Base-by-base conservation (phyloP, 2,329 filamentous ascomycete genomes). In the Neoarthrinium moseri region DNA sequence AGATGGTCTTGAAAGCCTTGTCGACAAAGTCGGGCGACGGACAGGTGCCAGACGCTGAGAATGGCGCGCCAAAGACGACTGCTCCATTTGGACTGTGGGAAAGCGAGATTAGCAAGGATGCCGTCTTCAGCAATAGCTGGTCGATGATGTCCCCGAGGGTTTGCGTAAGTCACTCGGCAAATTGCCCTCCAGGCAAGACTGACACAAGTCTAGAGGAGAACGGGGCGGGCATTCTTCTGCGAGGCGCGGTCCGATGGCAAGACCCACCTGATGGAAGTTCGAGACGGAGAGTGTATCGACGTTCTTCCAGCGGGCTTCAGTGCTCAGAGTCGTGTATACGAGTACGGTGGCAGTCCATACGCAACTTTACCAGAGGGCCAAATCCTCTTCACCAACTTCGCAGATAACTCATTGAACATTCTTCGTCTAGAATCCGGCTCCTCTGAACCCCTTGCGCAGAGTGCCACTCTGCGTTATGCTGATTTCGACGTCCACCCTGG, bases 331-430 rank as follows among this genome's bases (percentile, higher is more conserved):
- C 64, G 57, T 1, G 70, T 80, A 13, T 77, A 81, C 49, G 76
- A 77, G 49, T 79, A 80, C 42, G 77, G 77, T 2, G 77, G 75
- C 10, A 68, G 68, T 3, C 61, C 73, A 0, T 71, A 72, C 39
- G 66, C 65, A 3, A 56, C 74, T 5, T 51, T 70, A 2, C 54
- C 55, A 0, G 64, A 71, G 42, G 68, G 66, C 3, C 57, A 62
- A 11, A 61, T 80, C 39, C 61, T 79, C 30, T 77, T 80, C 50
- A 69, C 69, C 10, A 70, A 77, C 45, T 57, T 60, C 20, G 55
- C 60, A 12, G 68, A 71, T 21, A 63, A 69, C 38, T 66, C 69
- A 1, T 63, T 79, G 13, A 68, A 70, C 27, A 50, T 72, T 3
- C 60, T 80, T 0, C 57, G 72, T 6, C 67, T 71, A 0, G 59